Base-by-base conservation (phyloP, 2,329 filamentous ascomycete species). In the Phialemoniopsis sp. region DNA sequence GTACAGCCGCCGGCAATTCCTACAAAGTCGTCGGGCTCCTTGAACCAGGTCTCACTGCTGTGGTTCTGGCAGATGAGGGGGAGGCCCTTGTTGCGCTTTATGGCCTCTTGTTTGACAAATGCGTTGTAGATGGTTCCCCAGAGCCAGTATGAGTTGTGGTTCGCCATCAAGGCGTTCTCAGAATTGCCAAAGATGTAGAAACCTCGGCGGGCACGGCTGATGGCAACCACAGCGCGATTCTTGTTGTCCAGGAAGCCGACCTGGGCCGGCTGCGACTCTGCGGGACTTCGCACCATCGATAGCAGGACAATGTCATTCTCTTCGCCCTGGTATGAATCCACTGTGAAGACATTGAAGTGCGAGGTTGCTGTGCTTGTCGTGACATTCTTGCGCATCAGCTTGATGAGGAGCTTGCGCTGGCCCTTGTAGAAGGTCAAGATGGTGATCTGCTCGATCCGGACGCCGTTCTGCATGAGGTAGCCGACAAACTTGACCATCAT, bases 281-380 rank as follows among this genome's bases (percentile, higher is more conserved):
- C 2, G 29, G 83, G 85, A 46, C 83, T 89, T 32, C 90, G 77
- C 4, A 93, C 89, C 0, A 95, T 66, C 0, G 89, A 95, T 0
- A 95, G 66, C 3, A 95, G 57, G 9, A 96, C 72, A 8, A 95
- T 70, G 17, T 90, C 85, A 45, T 95, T 95, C 56, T 95, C 89
- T 51, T 95, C 89, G 12, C 89, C 89, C 57, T 95, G 89, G 53
- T 91, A 95, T 0, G 85, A 87, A 53, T 95, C 90, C 0, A 96
- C 87, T 0, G 89, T 95, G 28, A 79, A 77, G 2, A 95, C 82
- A 3, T 83, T 83, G 49, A 75, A 54, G 33, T 37, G 30, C 3
- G 55, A 58, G 7, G 56, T 53, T 15, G 54, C 45, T 29, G 30
- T 62, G n/a, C 5, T 13, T 17, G 21, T 16, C 38, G 38, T 53